Evolutionary conservation across 768 basidiomycete species (phyloP), one percentile per base, ranked within the genome.

Genomic region (Kwoniella europaea): DNA sequence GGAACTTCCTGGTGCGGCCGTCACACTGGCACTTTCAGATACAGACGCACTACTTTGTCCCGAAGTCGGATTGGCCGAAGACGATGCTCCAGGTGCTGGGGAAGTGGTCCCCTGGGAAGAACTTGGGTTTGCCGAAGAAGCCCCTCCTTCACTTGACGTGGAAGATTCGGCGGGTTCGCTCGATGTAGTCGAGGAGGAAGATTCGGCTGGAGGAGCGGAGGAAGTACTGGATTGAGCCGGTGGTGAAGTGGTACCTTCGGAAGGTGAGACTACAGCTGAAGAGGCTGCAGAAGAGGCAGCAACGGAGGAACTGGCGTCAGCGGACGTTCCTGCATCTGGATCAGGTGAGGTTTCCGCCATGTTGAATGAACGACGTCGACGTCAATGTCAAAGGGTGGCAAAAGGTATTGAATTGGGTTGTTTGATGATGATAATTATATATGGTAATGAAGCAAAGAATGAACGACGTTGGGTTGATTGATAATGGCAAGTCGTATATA

Each of bases 291-390:
- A 53, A 16, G 66, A 41, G 7, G 57, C 10, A 67, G 43, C 15
- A 4, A 55, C 18, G n/a, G 66, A 50, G 4, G 24, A 9, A 44
- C 6, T 46, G 15, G 24, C 56, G 10, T 67, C 66, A 56, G 57
- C 66, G 41, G 55, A 27, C 10, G 53, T 43, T 35, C 15, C 52
- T 43, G 53, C 41, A 52, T 29, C 66, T 60, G 43, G 15, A 29
- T 29, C 46, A 22, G 59, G 46, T 22, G 67, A 20, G 9, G 53
- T 35, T 29, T 68, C 67, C 41, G 67, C 65, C 65, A 67, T 67
- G 65, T 59, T 67, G 44, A 60, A 27, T 52, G 57, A 58, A 24
- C 35, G 16, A 18, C 18, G 18, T 18, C 42, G 35, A 35, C 35
- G 35, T 35, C 35, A 35, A 35, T 35, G 35, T 35, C 18, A 15